phyloP scores from a whole-genome alignment of 2,329 filamentous ascomycete species.

The Curvularia lunata region DNA sequence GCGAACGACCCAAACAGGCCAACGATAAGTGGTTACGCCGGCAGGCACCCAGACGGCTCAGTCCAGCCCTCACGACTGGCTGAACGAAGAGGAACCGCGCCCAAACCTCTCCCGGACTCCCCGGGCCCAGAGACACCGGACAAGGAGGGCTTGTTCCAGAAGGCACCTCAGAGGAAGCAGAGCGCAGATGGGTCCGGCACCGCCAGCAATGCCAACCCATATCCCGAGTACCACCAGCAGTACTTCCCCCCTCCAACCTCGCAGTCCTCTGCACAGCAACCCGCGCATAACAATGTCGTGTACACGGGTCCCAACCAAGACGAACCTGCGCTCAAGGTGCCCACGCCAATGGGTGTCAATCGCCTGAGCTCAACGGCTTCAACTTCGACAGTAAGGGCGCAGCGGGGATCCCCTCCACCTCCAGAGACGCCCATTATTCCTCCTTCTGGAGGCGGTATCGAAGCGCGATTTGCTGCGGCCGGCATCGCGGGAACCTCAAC shows the following conservation, averaged over 20 bases:
- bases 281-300: constrained; percentile 6
- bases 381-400: constrained; percentile 89
- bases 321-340: constrained; percentile 56
- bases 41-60: constrained; percentile 39
- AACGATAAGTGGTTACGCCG: constrained; percentile 55
- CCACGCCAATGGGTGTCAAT: constrained; percentile 62
- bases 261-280: constrained; percentile 1
- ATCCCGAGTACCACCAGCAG: constrained; percentile 64
- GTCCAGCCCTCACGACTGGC: constrained; percentile 68
- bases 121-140: constrained; percentile 77
- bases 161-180: constrained; percentile 55
- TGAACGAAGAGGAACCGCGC: constrained; percentile 80
- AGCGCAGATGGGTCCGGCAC: constrained; percentile 21
- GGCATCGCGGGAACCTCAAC: constrained; percentile 88
- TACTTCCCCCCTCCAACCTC: constrained; percentile 61
- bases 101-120: constrained; percentile 83
- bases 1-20: constrained; percentile 58
- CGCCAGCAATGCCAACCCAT: constrained; percentile 45
- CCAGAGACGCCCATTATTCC: constrained; percentile 88
- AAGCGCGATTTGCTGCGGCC: constrained; percentile 87
- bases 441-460: constrained; percentile 80
- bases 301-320: constrained; percentile 29
- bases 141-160: constrained; percentile 80
- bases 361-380: constrained; percentile 82
- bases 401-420: constrained; percentile 89